Evolutionary conservation across 108 stramenopile genomes (phyloP), one percentile per base, ranked within the genome.

Genomic region (Discostella pseudostelligera): DNA sequence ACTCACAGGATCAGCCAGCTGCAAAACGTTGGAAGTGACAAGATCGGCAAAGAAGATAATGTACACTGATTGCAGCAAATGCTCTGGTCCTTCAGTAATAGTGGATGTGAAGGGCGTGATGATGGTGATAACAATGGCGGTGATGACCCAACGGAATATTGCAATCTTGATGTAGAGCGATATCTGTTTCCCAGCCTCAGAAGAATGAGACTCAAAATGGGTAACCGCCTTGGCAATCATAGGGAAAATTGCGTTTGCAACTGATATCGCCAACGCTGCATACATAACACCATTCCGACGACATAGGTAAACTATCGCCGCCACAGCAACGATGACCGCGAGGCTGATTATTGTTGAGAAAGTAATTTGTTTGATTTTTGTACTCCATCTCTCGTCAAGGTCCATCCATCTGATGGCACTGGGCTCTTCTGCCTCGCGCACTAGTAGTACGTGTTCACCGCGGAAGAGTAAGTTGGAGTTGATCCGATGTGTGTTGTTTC

Each of bases 401-500:
- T 93, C 86, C 65, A 84, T 81, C 92, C 92, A 93, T 24, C 87
- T 84, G 39, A 93, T 84, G 0, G 89, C 79, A 35, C 56, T 80
- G 6, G 92, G 92, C 61, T 93, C 92, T 39, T 88, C 86, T 13
- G 92, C 84, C 76, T 93, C 92, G 11, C 66, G 47, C 3, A 93
- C 78, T 14, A 68, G 40, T 14, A 88, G 78, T 28, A 90, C 87
- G 22, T 70, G 62, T 28, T 81, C 62, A 0, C 74, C 80, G 22
- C 87, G 74, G 49, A 83, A 80, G 3, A 81, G 79, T 20, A 78
- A 64, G 28, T 62, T 74, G 37, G 78, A 56, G 22, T 81, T 69
- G 35, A 85, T 56, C 10, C 17, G 61, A 46, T 72, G 61, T 8
- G 70, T 63, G 42, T 44, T 70, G 40, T 85, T 74, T 24, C 37